These are phyloP conservation scores for Endoconidiophora laricicola DNA, from an alignment of 2,329 filamentous ascomycete species.

Conservation along the genomic window DNA sequence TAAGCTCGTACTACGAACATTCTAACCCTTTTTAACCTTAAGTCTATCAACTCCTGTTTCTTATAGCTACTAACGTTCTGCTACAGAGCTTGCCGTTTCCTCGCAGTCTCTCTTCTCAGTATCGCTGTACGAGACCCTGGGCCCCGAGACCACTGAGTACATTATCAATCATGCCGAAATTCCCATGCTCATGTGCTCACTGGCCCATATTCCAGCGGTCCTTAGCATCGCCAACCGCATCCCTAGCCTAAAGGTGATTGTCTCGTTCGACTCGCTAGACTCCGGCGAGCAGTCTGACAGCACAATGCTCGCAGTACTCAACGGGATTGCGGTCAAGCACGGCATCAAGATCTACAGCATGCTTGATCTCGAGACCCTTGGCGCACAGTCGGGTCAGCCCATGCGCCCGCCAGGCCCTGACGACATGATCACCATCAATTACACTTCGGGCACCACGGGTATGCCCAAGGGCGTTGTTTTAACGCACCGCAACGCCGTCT, in stretches of 20 bases:
- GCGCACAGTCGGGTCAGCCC: conserved; percentile 50
- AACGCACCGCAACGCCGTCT: conserved; percentile 65
- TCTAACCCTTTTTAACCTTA: neutral
- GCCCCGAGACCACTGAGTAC: conserved; percentile 79
- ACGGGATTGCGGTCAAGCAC: conserved; percentile 53
- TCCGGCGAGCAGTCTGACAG: conserved; percentile 58
- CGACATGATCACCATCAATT: conserved; percentile 79
- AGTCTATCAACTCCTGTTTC: too few species aligned
- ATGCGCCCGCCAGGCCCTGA: conserved; percentile 55
- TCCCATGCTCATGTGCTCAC: conserved; percentile 56
- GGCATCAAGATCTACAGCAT: conserved; percentile 70
- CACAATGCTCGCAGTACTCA: conserved; percentile 66
- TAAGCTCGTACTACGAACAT: conserved; percentile 19
- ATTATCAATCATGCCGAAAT: conserved; percentile 85
- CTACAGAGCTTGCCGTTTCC: conserved; percentile 62
- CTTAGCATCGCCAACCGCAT: conserved; percentile 63
- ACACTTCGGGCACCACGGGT: conserved; percentile 74
- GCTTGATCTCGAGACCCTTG: conserved; percentile 64
- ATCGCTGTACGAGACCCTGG: conserved; percentile 90
- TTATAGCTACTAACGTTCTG: too few species aligned
- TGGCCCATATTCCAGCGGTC: conserved; percentile 66
- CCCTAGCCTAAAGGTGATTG: conserved; percentile 69
- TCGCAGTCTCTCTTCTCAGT: conserved; percentile 81
- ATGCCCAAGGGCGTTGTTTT: conserved; percentile 71
- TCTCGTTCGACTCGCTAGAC: conserved; percentile 72